Evolutionary conservation across 2,329 filamentous ascomycete species (phyloP).

Genomic region (Arthrobotrys conoides): DNA sequence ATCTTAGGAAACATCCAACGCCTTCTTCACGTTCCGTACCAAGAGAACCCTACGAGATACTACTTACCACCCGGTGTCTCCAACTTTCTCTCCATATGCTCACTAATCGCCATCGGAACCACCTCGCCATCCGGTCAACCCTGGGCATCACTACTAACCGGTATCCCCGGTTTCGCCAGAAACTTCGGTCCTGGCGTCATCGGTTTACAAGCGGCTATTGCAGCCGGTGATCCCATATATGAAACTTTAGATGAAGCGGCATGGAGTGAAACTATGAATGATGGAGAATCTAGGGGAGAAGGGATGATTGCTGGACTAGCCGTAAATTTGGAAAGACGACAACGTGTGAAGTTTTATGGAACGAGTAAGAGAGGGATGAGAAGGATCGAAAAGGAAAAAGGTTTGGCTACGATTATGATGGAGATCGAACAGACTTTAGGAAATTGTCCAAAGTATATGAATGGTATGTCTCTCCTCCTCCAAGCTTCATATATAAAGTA

Average conservation of each 20-base stretch:
- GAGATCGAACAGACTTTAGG: conserved; percentile 80
- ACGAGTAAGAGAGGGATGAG: conserved; percentile 75
- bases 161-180: conserved; percentile 77
- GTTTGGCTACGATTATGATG: conserved; percentile 70
- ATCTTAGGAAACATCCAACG: conserved; percentile 71
- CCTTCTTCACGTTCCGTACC: conserved; percentile 73
- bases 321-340: conserved; percentile 77
- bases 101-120: conserved; percentile 80
- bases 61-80: conserved; percentile 76
- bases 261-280: conserved; percentile 68
- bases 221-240: conserved; percentile 79
- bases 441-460: conserved; percentile 88
- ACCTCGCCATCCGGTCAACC: conserved; percentile 76
- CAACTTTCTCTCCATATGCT: conserved; percentile 74
- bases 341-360: conserved; percentile 81
- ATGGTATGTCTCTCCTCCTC: conserved; percentile 20
- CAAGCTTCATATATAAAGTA: conserved; percentile 69
- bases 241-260: conserved; percentile 72
- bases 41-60: conserved; percentile 76
- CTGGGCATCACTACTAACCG: conserved; percentile 86
- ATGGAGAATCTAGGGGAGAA: conserved; percentile 65
- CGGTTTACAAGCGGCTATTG: conserved; percentile 75
- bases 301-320: conserved; percentile 75
- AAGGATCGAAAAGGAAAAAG: conserved; percentile 59
- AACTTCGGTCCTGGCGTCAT: conserved; percentile 76